Percentiles rank a stretch among this genome's conserved stretches.
Conservation (phyloP, 2,329 filamentous ascomycete species). For the Peltaster fructicola region DNA sequence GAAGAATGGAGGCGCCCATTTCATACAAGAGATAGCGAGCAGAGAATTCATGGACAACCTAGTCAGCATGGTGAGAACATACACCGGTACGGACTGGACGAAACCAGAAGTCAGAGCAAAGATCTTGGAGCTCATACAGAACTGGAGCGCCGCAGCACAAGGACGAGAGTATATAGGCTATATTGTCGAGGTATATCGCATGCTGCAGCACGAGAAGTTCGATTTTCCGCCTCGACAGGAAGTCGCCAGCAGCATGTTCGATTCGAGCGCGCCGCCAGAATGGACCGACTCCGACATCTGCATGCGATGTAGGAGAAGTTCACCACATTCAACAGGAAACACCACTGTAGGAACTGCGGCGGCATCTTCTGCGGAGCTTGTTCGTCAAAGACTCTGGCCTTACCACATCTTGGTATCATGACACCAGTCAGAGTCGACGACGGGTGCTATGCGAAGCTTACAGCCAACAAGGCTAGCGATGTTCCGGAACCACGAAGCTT, state of each 20-base stretch:
- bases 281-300: conserved; percentile 97
- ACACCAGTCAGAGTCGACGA: conserved; percentile 89
- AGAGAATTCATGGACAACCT: conserved; percentile 98
- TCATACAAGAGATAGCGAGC: conserved; percentile 86
- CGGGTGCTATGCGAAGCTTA: conserved; percentile 81
- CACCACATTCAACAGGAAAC: conserved; percentile 94
- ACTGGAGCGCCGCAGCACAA: conserved; percentile 81
- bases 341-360: conserved; percentile 94
- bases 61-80: conserved; percentile 70
- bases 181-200: conserved; percentile 72
- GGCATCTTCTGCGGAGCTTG: conserved; percentile 95
- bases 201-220: conserved; percentile 68
- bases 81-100: conserved; percentile 44
- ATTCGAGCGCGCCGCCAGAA: conserved; percentile 92
- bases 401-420: conserved; percentile 84
- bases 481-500: conserved; percentile 15
- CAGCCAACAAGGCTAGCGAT: conserved; percentile 43
- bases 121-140: conserved; percentile 84
- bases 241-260: conserved; percentile 92
- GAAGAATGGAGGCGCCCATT: conserved; percentile 93
- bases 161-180: conserved; percentile 69
- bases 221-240: conserved; percentile 73
- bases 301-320: conserved; percentile 95
- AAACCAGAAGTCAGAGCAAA: conserved; percentile 80
- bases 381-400: conserved; percentile 69